phyloP scores from a whole-genome alignment of 352 stramenopile species.

The Globisporangium ultimum region DNA sequence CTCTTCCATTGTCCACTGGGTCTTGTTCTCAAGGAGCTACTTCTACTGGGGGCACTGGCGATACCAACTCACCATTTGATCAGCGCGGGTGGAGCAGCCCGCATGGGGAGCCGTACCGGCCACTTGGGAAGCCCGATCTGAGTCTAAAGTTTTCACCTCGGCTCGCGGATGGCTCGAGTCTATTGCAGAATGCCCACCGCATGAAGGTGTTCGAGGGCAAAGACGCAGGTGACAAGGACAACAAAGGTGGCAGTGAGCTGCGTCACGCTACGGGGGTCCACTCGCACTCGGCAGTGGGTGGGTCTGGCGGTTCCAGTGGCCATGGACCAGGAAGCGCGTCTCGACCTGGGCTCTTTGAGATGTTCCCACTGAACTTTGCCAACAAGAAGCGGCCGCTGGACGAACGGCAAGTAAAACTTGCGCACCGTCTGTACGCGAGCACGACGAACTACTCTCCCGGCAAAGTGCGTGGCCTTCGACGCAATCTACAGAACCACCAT shows the following conservation, averaged over 20 bases:
- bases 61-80: constrained; percentile 10
- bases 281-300: neutral
- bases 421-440: constrained; percentile 41
- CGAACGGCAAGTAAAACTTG: constrained; percentile 52
- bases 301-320: neutral
- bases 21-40: neutral
- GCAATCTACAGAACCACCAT: constrained; percentile 9
- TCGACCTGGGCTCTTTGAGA: constrained; percentile 16
- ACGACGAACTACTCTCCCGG: constrained; percentile 47
- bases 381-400: constrained; percentile 36
- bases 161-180: constrained; percentile 28
- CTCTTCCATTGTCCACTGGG: constrained; percentile 20
- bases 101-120: constrained; percentile 49
- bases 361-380: constrained; percentile 34
- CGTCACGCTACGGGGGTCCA: neutral
- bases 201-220: constrained; percentile 23
- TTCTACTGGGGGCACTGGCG: neutral
- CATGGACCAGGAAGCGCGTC: neutral
- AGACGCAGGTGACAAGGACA: neutral
- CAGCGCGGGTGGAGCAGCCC: constrained; percentile 66
- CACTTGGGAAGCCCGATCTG: constrained; percentile 62
- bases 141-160: constrained; percentile 64
- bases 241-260: neutral
- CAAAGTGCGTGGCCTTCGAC: constrained; percentile 27
- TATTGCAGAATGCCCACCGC: constrained; percentile 33